Evolutionary conservation across 139 green algal species (phyloP), one percentile per base, ranked within the genome.

Genomic region (Zygnema cylindricum): DNA sequence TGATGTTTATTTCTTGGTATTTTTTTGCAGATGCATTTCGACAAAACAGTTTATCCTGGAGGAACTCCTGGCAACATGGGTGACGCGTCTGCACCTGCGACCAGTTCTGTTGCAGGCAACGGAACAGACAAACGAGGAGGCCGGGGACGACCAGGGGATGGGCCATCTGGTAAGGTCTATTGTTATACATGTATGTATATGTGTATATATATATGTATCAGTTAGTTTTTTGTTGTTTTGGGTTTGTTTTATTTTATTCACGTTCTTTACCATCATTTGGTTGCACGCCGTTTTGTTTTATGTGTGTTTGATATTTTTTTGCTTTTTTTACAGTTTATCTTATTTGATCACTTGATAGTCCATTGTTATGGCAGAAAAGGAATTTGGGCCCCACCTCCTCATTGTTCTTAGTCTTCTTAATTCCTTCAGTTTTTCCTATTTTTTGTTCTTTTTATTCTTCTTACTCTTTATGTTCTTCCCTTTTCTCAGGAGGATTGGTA

Each of bases 31-130:
- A 79, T 79, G 77, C 71, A 85, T 11, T 82, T 81, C 11, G 77
- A 85, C 49, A 43, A 54, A 16, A 3, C 54, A 54, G 35, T 85
- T 85, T 85, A 85, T 77, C 77, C 77, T 3, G 77, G 77, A 81
- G 77, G 77, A 43, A 25, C 43, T 38, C 3, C 42, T 23, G 77
- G 77, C 43, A 41, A 11, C 16, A 43, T 41, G 77, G 33, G 35
- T 25, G 35, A 85, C 16, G 81, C 86, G 81, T 63, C 81, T n/a
- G 81, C 7, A 2, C 32, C 81, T 22, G 7, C 81, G 23, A 63
- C 81, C 33, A 87, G 69, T 63, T 55, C 81, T 33, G 81, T n/a
- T 33, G 43, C 40, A 33, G 81, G 81, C 40, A 3, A 85, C 11
- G 77, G 77, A 49, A 11, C 49, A 43, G 81, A 87, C 81, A 63